Percentiles rank a stretch among this genome's conserved stretches.
These are phyloP conservation scores for Didymosphaeria variabile DNA, from an alignment of 2,329 filamentous ascomycete species.

Conservation along the genomic window DNA sequence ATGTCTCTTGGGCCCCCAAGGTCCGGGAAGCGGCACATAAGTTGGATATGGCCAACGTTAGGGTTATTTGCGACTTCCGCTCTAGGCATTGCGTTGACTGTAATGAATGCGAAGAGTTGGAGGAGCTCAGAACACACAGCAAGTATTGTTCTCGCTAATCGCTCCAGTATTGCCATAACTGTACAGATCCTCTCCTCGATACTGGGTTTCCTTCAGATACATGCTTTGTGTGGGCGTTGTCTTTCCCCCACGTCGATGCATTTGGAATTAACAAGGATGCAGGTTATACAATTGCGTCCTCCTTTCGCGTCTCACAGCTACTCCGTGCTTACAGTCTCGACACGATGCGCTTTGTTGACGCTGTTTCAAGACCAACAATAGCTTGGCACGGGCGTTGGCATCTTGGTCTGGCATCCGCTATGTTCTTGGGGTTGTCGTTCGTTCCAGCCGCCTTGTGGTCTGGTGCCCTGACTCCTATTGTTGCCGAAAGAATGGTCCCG, in stretches of 20 bases:
- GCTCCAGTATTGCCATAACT: conserved; percentile 13
- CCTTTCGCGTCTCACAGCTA: conserved; percentile 11
- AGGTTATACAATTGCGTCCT: conserved; percentile 13
- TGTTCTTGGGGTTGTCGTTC: conserved; percentile 15
- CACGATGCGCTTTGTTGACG: conserved; percentile 13
- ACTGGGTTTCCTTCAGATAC: conserved; percentile 10
- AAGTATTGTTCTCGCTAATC: background rate
- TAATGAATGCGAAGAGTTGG: conserved; percentile 6
- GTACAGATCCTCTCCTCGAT: conserved; percentile 14
- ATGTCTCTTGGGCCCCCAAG: background rate
- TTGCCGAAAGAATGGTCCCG: conserved; percentile 10
- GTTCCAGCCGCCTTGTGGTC: conserved; percentile 18
- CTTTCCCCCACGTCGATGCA: background rate
- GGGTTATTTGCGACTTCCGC: conserved; percentile 10
- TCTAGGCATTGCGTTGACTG: conserved; percentile 4
- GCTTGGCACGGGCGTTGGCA: conserved; percentile 13
- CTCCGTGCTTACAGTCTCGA: conserved; percentile 7
- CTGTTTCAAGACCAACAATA: conserved; percentile 8
- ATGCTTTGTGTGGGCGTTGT: conserved; percentile 4
- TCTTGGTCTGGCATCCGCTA: background rate
- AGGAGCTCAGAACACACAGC: conserved; percentile 13
- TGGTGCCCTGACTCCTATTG: conserved; percentile 15
- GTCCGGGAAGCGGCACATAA: background rate
- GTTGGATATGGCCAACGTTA: conserved; percentile 4
- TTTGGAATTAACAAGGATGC: background rate